phyloP scores from a whole-genome alignment of 495 filamentous ascomycete species.

The Platismatia glauca region DNA sequence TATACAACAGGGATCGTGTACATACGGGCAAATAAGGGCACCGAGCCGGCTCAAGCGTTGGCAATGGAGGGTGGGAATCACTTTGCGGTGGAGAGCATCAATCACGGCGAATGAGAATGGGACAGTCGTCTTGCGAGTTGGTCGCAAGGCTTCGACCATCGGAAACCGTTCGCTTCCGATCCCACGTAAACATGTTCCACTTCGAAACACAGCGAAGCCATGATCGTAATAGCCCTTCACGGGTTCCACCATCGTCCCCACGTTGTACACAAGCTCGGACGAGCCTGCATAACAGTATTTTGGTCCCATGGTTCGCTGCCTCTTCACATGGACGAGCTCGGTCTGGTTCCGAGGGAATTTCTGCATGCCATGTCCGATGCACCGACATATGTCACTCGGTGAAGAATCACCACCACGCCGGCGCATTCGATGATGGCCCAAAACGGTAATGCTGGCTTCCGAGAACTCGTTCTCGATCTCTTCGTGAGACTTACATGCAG shows the following conservation, averaged over 20 bases:
- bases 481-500: background rate
- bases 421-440: background rate
- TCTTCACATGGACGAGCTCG: background rate
- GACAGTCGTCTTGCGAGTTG: background rate
- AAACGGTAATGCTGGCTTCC: background rate
- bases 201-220: background rate
- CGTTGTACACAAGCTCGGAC: too few relatives aligned
- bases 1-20: background rate
- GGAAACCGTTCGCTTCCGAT: background rate
- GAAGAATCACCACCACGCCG: background rate
- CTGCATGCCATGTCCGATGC: background rate
- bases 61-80: slow-evolving; percentile 5
- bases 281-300: background rate
- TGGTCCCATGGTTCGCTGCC: background rate
- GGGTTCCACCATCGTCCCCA: background rate
- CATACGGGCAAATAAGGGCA: background rate
- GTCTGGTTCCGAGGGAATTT: background rate
- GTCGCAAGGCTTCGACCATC: slow-evolving; percentile 4
- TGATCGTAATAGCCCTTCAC: background rate
- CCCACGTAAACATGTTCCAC: slow-evolving; percentile 1
- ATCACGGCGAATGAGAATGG: slow-evolving; percentile 6
- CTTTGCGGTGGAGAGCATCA: background rate
- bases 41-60: background rate
- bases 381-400: slow-evolving; percentile 5
- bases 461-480: background rate